Conservation (phyloP, 1,139 yeast genomes). For the Saccharomycopsis crataegensis region DNA sequence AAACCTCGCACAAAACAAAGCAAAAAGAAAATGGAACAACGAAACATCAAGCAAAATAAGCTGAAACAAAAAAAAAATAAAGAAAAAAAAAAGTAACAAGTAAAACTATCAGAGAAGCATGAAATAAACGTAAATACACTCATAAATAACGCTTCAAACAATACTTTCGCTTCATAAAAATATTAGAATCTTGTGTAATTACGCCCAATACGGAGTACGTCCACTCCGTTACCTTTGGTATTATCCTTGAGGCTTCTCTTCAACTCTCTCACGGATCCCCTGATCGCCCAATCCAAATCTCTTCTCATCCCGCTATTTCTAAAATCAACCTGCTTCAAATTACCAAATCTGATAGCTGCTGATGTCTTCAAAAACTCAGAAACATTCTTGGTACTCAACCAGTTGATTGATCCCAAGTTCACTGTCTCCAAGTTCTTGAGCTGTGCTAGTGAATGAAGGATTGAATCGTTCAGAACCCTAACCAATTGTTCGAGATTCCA, state of each 20-base stretch:
- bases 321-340: conserved; percentile 33
- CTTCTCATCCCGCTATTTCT: conserved; percentile 55
- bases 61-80: too few species aligned
- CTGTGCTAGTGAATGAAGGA: conserved; percentile 31
- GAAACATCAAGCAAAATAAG: too few species aligned
- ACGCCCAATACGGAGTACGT: not conserved
- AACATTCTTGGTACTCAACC: conserved; percentile 42
- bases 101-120: too few species aligned
- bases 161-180: too few species aligned
- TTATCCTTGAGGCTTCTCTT: not conserved
- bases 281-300: conserved; percentile 47
- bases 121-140: too few species aligned
- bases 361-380: conserved; percentile 29
- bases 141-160: too few species aligned
- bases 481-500: conserved; percentile 33
- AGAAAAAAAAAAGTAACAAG: too few species aligned
- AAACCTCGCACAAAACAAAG: too few species aligned
- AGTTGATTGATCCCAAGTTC: conserved; percentile 41
- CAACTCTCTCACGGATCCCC: conserved; percentile 23
- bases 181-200: not conserved
- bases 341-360: conserved; percentile 19
- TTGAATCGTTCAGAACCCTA: conserved; percentile 34
- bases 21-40: too few species aligned
- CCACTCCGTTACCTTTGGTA: not conserved
- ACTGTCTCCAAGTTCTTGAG: conserved; percentile 29